Conservation (phyloP, 176 grass and related monocot genomes). For the Bonia amplexicaulis region DNA sequence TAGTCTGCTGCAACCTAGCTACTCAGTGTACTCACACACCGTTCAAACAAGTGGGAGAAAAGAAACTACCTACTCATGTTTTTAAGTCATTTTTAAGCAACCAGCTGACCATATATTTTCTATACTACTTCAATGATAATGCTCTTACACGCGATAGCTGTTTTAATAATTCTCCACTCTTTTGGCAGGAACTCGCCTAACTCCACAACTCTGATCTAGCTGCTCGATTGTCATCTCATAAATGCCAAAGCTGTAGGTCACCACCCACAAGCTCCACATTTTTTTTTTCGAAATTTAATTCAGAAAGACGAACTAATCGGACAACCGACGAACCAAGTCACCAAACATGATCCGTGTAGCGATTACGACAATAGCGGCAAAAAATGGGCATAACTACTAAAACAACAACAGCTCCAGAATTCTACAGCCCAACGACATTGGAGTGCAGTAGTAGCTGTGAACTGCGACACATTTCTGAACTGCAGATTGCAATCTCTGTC, state of each 20-base stretch:
- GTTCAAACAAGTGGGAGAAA: conserved; percentile 21
- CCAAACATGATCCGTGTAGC: neutral
- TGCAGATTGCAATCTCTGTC: neutral
- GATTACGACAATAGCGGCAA: neutral
- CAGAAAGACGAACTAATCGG: neutral
- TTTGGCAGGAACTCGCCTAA: neutral
- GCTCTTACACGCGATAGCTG: neutral
- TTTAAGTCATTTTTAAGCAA: conserved; percentile 13
- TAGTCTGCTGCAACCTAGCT: neutral
- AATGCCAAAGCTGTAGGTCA: neutral
- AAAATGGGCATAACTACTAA: neutral
- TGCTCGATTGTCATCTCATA: neutral
- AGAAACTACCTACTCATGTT: conserved; percentile 12
- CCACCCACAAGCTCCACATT: neutral
- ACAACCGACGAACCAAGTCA: neutral
- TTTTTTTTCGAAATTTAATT: neutral
- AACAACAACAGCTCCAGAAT: neutral
- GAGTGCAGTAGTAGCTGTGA: neutral
- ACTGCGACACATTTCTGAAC: neutral
- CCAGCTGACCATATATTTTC: neutral
- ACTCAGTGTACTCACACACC: neutral
- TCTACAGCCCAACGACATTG: neutral
- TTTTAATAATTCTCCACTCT: neutral
- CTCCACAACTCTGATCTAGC: neutral
- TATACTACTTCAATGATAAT: neutral